Evolutionary conservation across 2,329 filamentous ascomycete genomes (phyloP).

Genomic region (Fusarium sarcochroum): DNA sequence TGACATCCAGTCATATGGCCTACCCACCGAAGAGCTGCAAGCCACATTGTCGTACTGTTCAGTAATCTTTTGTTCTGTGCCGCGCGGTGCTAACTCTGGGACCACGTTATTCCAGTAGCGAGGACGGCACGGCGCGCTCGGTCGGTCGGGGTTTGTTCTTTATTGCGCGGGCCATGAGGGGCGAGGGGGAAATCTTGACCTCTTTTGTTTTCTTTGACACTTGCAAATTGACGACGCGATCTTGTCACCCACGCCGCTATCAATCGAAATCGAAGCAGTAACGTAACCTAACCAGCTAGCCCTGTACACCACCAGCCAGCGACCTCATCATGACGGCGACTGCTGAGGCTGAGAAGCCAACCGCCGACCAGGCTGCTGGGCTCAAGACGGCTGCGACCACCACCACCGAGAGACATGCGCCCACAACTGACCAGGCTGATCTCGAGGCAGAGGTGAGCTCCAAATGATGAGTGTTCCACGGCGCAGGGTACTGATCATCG

Average conservation of each 20-base stretch:
- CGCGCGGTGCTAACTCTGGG: neutral
- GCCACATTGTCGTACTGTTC: neutral
- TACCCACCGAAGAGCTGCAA: neutral
- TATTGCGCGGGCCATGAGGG: neutral
- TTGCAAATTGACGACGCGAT: too few species aligned
- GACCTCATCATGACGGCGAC: constrained; percentile 10
- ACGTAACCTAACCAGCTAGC: neutral
- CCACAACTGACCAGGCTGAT: constrained; percentile 16
- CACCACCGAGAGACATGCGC: neutral
- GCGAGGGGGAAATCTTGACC: constrained; percentile 4
- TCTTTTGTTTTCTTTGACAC: neutral
- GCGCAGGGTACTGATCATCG: neutral
- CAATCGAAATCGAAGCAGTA: too few species aligned
- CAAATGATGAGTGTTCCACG: neutral
- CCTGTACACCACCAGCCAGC: neutral
- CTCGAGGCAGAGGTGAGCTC: constrained; percentile 38
- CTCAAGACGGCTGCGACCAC: neutral
- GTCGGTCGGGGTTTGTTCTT: constrained; percentile 4
- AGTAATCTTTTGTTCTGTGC: too few species aligned
- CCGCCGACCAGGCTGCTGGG: neutral
- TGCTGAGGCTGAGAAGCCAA: neutral
- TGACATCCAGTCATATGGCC: constrained; percentile 2
- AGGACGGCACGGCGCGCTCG: constrained; percentile 15
- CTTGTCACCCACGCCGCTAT: too few species aligned
- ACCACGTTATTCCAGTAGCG: constrained; percentile 34